Percentiles rank a stretch among this genome's conserved stretches.
These are phyloP conservation scores for Ceratobasidium sp. DNA, from an alignment of 1,284 basidiomycete species.

Conservation along the genomic window DNA sequence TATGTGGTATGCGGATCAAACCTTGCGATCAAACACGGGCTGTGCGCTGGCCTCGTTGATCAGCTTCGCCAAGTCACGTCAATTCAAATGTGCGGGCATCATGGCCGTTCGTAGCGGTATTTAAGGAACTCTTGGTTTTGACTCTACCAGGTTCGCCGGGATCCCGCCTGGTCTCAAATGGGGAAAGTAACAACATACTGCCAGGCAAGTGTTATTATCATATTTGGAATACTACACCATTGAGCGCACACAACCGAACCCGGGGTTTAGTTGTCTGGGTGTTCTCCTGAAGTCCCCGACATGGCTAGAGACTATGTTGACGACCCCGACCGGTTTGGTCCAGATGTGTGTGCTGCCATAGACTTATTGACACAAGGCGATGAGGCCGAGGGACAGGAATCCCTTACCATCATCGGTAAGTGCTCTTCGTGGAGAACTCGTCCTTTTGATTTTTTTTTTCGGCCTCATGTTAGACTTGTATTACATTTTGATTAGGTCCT, in stretches of 20 bases:
- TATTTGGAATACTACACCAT: no score
- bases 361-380: neutral
- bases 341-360: neutral
- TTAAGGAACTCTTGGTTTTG: no score
- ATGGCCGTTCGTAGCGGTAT: no score
- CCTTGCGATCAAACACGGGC: no score
- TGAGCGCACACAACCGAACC: no score
- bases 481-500: neutral
- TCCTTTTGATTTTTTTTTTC: neutral
- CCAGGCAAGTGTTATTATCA: neutral
- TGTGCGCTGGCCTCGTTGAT: no score
- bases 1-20: no score
- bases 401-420: slow-evolving; percentile 36
- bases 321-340: neutral
- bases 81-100: no score
- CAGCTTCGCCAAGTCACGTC: no score
- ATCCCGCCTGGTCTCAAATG: neutral
- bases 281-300: slow-evolving; percentile 6
- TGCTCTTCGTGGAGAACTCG: neutral
- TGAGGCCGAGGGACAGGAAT: slow-evolving; percentile 15
- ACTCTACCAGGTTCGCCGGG: no score
- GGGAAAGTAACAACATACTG: slow-evolving; percentile 32
- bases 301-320: neutral
- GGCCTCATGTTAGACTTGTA: neutral
- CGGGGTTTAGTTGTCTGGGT: slow-evolving; percentile 37